Conservation (phyloP, 345 rosid species). For the Cardamine resedifolia region DNA sequence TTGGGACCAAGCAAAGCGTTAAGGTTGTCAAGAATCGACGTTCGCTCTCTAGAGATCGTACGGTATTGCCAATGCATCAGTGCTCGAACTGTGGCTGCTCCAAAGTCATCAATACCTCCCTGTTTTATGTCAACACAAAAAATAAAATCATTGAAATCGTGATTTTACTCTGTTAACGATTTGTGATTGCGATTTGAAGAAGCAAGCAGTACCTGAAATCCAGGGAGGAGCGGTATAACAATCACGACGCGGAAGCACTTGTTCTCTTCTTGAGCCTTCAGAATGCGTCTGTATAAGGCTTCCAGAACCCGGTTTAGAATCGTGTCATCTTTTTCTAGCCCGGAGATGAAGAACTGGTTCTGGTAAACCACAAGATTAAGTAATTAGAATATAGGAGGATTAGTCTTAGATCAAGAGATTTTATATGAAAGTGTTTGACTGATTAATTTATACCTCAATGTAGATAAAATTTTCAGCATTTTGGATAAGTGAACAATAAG, state of each 20-base stretch:
- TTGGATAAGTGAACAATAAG: constrained; percentile 77
- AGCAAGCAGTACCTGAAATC: constrained; percentile 68
- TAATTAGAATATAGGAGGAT: background rate
- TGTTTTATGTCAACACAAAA: constrained; percentile 27
- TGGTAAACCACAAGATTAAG: constrained; percentile 36
- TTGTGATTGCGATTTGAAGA: background rate
- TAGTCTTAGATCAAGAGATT: background rate
- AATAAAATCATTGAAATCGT: background rate
- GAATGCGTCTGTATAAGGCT: constrained; percentile 69
- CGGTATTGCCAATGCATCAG: constrained; percentile 95
- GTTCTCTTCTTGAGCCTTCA: constrained; percentile 68
- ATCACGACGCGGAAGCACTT: constrained; percentile 69
- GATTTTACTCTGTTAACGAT: background rate
- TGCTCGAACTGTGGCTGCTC: constrained; percentile 96
- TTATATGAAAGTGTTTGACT: constrained; percentile 1
- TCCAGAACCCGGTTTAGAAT: constrained; percentile 78
- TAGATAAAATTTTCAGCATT: constrained; percentile 82
- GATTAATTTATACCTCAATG: constrained; percentile 63
- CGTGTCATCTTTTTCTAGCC: constrained; percentile 69
- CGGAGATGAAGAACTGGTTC: constrained; percentile 96
- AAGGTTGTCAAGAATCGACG: constrained; percentile 72
- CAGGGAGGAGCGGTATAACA: constrained; percentile 85
- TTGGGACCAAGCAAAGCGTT: constrained; percentile 56
- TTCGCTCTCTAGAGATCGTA: constrained; percentile 69
- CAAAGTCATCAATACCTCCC: constrained; percentile 90